Conservation (phyloP, 176 grass and related monocot genomes). For the Calamus simplicifolius region DNA sequence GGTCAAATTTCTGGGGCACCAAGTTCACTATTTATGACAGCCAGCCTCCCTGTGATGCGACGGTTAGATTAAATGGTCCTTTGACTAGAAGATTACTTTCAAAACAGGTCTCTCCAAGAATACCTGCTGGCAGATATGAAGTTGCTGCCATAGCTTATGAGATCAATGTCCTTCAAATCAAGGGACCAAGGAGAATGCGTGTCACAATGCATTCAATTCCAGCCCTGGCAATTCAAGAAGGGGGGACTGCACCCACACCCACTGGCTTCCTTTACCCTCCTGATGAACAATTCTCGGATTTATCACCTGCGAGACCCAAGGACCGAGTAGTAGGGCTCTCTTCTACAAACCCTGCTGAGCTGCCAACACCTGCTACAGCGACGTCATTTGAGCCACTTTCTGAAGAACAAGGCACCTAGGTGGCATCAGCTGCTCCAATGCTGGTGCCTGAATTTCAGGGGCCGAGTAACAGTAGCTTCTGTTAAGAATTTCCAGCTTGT, state of each 20-base stretch:
- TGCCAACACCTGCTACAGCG: slow-evolving; percentile 6
- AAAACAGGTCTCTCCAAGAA: slow-evolving; percentile 79
- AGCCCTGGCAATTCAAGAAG: slow-evolving; percentile 47
- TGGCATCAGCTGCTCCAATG: slow-evolving; percentile 98
- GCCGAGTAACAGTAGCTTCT: slow-evolving; percentile 76
- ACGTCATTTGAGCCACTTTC: slow-evolving; percentile 42
- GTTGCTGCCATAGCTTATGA: slow-evolving; percentile 72
- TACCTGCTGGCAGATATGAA: slow-evolving; percentile 75
- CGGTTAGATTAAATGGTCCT: slow-evolving; percentile 35
- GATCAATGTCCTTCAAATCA: slow-evolving; percentile 69
- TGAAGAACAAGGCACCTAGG: slow-evolving; percentile 93
- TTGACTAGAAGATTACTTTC: slow-evolving; percentile 57
- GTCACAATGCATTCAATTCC: slow-evolving; percentile 82
- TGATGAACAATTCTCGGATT: slow-evolving; percentile 32
- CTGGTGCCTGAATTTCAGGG: slow-evolving; percentile 98
- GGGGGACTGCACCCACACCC: slow-evolving; percentile 64
- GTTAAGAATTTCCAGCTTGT: slow-evolving; percentile 99
- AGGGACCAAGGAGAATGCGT: slow-evolving; percentile 92
- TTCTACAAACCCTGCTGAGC: slow-evolving; percentile 33
- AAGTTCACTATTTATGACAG: slow-evolving; percentile 92
- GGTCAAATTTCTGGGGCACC: slow-evolving; percentile 91
- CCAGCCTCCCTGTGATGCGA: slow-evolving; percentile 56
- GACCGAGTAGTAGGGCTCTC: slow-evolving; percentile 33
- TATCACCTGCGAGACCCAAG: slow-evolving; percentile 44
- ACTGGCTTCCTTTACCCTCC: slow-evolving; percentile 47